A percentile compares a stretch with the other conserved stretches of the same genome.
Conservation (phyloP, 164 flowering plant species). For the Warburgia ugandensis region DNA sequence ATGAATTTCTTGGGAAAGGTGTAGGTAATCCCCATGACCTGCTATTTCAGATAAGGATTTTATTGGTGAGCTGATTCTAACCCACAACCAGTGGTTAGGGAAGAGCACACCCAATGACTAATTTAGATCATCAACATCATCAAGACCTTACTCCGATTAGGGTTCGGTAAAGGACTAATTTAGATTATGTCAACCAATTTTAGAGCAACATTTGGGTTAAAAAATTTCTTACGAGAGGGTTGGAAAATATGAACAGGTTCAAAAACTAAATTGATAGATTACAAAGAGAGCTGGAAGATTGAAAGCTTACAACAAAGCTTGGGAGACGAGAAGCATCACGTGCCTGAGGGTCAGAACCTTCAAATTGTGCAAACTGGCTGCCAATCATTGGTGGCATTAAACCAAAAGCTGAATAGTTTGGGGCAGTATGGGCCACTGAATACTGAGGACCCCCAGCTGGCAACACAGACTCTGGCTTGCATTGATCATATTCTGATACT, state of each 20-base stretch:
- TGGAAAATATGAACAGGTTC: neutral
- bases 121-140: too few species aligned
- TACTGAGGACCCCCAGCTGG: constrained; percentile 46
- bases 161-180: too few species aligned
- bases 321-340: constrained; percentile 65
- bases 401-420: constrained; percentile 49
- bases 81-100: too few species aligned
- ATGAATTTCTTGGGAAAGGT: too few species aligned
- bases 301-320: constrained; percentile 56
- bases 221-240: neutral
- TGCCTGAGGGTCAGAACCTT: constrained; percentile 62
- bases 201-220: too few species aligned
- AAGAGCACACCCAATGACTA: too few species aligned
- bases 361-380: constrained; percentile 52
- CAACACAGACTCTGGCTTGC: constrained; percentile 44
- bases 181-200: too few species aligned
- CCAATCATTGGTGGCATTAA: constrained; percentile 50
- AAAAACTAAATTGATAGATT: neutral
- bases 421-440: constrained; percentile 45
- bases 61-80: too few species aligned
- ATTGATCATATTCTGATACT: constrained; percentile 33
- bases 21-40: too few species aligned
- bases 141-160: too few species aligned
- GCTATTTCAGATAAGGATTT: too few species aligned
- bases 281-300: neutral